Evolutionary conservation across 352 stramenopile species (phyloP).

Genomic region (Lagenidium giganteum): DNA sequence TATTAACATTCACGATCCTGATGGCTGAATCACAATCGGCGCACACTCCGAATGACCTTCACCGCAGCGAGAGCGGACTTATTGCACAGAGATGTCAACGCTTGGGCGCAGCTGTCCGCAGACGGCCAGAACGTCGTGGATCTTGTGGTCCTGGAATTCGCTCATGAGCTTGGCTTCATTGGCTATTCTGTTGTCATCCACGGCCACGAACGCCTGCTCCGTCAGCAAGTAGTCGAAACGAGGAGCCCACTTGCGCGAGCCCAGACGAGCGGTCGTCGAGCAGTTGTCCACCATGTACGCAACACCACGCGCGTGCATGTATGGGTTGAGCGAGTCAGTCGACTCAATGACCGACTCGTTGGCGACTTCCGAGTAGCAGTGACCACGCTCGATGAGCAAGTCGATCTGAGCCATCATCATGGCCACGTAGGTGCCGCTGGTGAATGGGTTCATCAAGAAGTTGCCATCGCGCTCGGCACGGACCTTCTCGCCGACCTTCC

Average conservation of each 20-base stretch:
- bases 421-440: slow-evolving; percentile 95
- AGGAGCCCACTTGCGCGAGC: slow-evolving; percentile 96
- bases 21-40: no score
- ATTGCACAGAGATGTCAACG: slow-evolving; percentile 93
- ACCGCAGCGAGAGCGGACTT: no score
- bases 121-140: slow-evolving; percentile 94
- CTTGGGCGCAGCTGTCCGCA: slow-evolving; percentile 94
- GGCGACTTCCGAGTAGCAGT: slow-evolving; percentile 98
- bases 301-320: slow-evolving; percentile 98
- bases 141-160: slow-evolving; percentile 95
- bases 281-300: slow-evolving; percentile 99
- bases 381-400: slow-evolving; percentile 92
- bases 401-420: slow-evolving; percentile 99
- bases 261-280: slow-evolving; percentile 97
- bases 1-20: no score
- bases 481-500: slow-evolving; percentile 96
- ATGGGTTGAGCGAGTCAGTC: slow-evolving; percentile 97
- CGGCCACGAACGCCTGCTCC: slow-evolving; percentile 94
- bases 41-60: no score
- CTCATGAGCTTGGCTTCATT: slow-evolving; percentile 85
- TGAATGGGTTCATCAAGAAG: slow-evolving; percentile 98
- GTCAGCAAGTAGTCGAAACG: slow-evolving; percentile 99
- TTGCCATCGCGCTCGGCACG: slow-evolving; percentile 91
- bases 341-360: slow-evolving; percentile 99
- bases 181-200: slow-evolving; percentile 92